Percentiles rank a stretch among this genome's conserved stretches.
phyloP scores from a whole-genome alignment of 116 monocot species.

The Dioscorea cayenensis region DNA sequence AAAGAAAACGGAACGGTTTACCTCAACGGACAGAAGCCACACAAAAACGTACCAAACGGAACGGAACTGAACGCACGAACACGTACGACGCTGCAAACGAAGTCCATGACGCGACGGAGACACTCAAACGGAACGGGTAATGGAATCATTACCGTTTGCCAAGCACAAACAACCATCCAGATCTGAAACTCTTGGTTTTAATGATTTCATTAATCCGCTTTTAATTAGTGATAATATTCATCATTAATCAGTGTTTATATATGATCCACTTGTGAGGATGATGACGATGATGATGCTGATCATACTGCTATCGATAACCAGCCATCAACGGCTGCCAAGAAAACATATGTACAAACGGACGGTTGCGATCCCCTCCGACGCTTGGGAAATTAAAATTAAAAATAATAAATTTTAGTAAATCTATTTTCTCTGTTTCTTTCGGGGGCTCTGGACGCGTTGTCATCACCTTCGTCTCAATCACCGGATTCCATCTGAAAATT shows the following conservation, averaged over 20 bases:
- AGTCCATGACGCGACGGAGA: no score
- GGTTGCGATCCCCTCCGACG: conserved; percentile 5
- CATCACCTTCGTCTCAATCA: background rate
- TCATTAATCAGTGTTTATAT: background rate
- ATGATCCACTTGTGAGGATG: background rate
- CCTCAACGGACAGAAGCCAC: background rate
- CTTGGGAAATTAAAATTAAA: background rate
- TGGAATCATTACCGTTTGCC: background rate
- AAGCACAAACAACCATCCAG: background rate
- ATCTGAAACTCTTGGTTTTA: background rate
- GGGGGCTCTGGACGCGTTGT: background rate
- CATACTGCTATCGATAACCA: background rate
- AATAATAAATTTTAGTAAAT: background rate
- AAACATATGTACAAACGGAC: conserved; percentile 19
- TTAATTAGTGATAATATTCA: background rate
- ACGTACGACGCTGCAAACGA: background rate
- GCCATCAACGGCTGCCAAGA: conserved; percentile 7
- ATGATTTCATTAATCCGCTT: background rate
- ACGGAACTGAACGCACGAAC: background rate
- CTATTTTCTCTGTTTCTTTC: background rate
- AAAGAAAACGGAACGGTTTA: background rate
- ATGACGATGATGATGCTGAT: background rate
- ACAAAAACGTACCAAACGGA: background rate
- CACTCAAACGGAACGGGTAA: background rate
- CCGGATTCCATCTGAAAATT: background rate